Evolutionary conservation across 352 stramenopile species (phyloP), one percentile per base, ranked within the genome.

Genomic region (Phytophthora melonis): DNA sequence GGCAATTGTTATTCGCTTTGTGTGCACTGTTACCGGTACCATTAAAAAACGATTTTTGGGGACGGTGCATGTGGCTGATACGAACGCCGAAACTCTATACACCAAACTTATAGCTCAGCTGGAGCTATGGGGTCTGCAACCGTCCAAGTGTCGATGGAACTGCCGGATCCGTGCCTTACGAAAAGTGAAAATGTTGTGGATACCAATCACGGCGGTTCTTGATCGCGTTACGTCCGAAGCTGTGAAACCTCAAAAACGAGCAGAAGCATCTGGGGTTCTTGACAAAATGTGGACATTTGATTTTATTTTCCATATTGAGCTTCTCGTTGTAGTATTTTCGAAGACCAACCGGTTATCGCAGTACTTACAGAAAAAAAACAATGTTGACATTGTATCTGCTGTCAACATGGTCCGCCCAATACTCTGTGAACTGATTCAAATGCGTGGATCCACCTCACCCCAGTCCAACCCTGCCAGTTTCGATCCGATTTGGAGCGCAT

Each of bases 111-210:
- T 11, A 39, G 34, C 34, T 39, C 34, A 39, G 11, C 34, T 39
- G 34, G 34, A 39, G 34, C 34, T 39, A 11, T 39, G 34, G 34
- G 34, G 34, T 39, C 34, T 39, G 34, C 34, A 39, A 39, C 34
- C 10, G 11, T 39, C 34, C 3, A 39, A 39, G 34, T 39, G 34
- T 39, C 23, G 49, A 25, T 68, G 34, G 32, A 68, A 63, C 27
- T 60, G 34, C 23, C 13, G 50, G 10, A 32, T 68, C 27, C 21
- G 61, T 27, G 49, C 50, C 7, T 25, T 60, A 23, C 4, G 14
- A n/a, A 54, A 32, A 21, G 34, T 68, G 9, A 59, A 21, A 60
- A 34, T 52, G 52, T 10, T 68, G 9, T 68, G 52, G 62, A 61
- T 7, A 1, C 52, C 62, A 55, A 68, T 56, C 5, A 49, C 18